phyloP scores from a whole-genome alignment of 495 filamentous ascomycete genomes.

The Hypoxylon subgilvum region DNA sequence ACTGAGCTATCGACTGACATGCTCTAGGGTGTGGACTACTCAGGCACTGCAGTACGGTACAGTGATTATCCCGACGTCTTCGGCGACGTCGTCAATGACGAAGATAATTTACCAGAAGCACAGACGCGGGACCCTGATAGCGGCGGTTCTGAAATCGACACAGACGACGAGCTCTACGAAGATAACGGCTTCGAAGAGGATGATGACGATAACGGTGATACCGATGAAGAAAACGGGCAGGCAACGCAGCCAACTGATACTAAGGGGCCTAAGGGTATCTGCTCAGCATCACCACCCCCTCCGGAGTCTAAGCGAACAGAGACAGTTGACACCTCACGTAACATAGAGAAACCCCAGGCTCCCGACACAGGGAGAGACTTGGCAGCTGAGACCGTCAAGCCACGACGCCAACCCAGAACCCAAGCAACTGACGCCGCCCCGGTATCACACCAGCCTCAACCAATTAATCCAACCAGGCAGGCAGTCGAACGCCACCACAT shows the following conservation, averaged over 20 bases:
- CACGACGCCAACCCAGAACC: too few relatives aligned
- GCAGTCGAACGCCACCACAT: neutral
- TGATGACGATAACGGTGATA: slow-evolving; percentile 29
- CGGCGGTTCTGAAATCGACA: slow-evolving; percentile 32
- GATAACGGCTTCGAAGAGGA: slow-evolving; percentile 21
- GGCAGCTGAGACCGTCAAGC: neutral
- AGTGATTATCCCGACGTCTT: slow-evolving; percentile 41
- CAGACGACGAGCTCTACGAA: slow-evolving; percentile 37
- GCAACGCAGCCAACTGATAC: neutral
- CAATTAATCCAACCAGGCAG: too few relatives aligned
- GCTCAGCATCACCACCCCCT: neutral
- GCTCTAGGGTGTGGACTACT: slow-evolving; percentile 39
- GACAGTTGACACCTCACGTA: slow-evolving; percentile 18
- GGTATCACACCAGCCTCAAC: too few relatives aligned
- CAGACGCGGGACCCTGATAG: slow-evolving; percentile 31
- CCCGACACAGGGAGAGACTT: neutral
- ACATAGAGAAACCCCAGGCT: neutral
- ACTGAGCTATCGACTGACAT: slow-evolving; percentile 22
- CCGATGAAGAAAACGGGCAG: neutral
- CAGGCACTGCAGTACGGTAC: slow-evolving; percentile 43
- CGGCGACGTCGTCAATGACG: slow-evolving; percentile 24
- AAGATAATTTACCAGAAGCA: slow-evolving; percentile 23
- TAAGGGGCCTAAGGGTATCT: slow-evolving; percentile 35
- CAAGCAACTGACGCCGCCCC: too few relatives aligned
- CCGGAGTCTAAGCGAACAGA: slow-evolving; percentile 3